phyloP scores from a whole-genome alignment of 2,329 filamentous ascomycete species.

The Calonectria montana region DNA sequence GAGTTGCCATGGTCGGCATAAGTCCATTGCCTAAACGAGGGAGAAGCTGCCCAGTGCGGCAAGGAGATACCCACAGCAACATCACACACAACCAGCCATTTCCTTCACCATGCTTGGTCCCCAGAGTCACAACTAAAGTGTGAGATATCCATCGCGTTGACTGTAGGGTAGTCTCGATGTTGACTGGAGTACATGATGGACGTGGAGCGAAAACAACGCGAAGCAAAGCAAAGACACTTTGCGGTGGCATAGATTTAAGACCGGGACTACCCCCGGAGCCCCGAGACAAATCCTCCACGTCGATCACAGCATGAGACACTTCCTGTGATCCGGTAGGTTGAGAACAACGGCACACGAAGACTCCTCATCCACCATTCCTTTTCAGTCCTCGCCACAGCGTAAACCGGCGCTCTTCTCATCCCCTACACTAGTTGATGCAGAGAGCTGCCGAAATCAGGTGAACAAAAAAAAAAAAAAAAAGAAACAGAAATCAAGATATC shows the following conservation, averaged over 20 bases:
- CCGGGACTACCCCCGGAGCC: neutral
- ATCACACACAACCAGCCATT: neutral
- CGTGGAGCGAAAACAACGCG: neutral
- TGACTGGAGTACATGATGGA: neutral
- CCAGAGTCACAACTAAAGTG: neutral
- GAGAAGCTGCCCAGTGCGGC: no score
- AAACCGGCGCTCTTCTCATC: neutral
- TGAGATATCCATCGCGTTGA: neutral
- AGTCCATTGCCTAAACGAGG: neutral
- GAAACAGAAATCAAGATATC: neutral
- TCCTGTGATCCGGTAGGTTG: constrained; percentile 4
- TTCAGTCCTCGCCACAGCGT: neutral
- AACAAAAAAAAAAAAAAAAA: neutral
- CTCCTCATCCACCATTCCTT: neutral
- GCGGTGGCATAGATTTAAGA: neutral
- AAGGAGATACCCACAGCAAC: no score
- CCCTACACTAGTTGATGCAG: neutral
- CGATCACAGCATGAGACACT: neutral
- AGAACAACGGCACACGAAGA: neutral
- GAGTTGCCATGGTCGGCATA: neutral
- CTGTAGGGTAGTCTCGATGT: neutral
- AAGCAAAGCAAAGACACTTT: neutral
- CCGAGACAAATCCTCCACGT: constrained; percentile 7
- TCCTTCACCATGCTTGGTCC: neutral
- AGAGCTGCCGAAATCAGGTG: neutral